Percentiles rank a stretch among this genome's conserved stretches.
phyloP scores from a whole-genome alignment of 345 rosid species.

The Euclidium syriacum region DNA sequence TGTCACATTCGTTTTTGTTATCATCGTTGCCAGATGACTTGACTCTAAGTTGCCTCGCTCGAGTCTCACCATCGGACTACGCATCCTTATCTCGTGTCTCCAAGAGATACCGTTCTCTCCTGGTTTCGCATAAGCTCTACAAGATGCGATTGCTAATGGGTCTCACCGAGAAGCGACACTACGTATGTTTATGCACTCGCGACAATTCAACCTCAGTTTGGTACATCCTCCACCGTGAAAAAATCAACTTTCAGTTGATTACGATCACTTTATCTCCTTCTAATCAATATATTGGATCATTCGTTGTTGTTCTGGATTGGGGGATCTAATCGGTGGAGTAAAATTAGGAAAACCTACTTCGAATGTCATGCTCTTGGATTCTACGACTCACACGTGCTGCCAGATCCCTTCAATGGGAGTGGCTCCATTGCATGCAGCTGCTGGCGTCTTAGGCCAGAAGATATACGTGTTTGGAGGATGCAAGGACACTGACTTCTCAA shows the following conservation, averaged over 20 bases:
- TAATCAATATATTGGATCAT: neutral
- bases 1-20: too few species aligned
- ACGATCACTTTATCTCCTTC: slow-evolving; percentile 21
- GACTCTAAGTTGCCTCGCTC: slow-evolving; percentile 48
- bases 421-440: slow-evolving; percentile 47
- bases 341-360: slow-evolving; percentile 42
- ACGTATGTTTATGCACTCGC: slow-evolving; percentile 46
- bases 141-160: slow-evolving; percentile 33
- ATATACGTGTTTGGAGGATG: slow-evolving; percentile 72
- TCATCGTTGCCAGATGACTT: slow-evolving; percentile 43
- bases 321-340: slow-evolving; percentile 46
- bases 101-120: slow-evolving; percentile 36
- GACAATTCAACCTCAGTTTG: slow-evolving; percentile 26
- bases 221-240: slow-evolving; percentile 34
- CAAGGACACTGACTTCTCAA: slow-evolving; percentile 31
- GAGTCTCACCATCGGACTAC: slow-evolving; percentile 43
- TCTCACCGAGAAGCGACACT: slow-evolving; percentile 40
- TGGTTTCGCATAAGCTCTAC: slow-evolving; percentile 46
- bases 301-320: neutral
- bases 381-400: slow-evolving; percentile 51
- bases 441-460: slow-evolving; percentile 42
- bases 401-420: slow-evolving; percentile 43
- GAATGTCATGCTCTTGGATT: slow-evolving; percentile 56
- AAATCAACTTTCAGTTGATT: neutral
- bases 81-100: slow-evolving; percentile 52